phyloP scores from a whole-genome alignment of 805 yeast genomes.

The Teunomyces barrocoloradensis region DNA sequence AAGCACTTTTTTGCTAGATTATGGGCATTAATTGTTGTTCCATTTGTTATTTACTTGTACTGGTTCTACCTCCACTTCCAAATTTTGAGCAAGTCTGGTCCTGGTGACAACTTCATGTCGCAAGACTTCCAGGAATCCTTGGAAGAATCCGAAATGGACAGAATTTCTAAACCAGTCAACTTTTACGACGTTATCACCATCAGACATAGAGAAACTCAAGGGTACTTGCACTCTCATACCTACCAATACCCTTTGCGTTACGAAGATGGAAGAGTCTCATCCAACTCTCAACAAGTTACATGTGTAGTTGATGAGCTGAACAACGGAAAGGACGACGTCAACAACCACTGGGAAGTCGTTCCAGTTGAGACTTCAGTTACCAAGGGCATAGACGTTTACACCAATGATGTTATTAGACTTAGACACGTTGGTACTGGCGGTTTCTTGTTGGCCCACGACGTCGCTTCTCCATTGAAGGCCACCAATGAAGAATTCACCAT shows the following conservation, averaged over 20 bases:
- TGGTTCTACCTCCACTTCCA: constrained; percentile 94
- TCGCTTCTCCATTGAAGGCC: constrained; percentile 88
- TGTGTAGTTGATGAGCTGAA: constrained; percentile 47
- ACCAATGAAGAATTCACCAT: constrained; percentile 94
- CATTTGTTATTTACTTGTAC: constrained; percentile 74
- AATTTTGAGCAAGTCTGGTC: constrained; percentile 81
- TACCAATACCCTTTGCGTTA: constrained; percentile 83
- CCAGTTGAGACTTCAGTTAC: constrained; percentile 44
- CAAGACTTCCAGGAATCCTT: constrained; percentile 91
- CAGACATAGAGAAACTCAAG: constrained; percentile 75
- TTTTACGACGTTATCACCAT: constrained; percentile 75
- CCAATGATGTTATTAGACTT: constrained; percentile 75
- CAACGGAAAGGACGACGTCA: constrained; percentile 42
- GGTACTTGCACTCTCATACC: constrained; percentile 79
- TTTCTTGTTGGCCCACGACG: constrained; percentile 84
- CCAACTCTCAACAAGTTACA: constrained; percentile 94
- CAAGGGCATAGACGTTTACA: constrained; percentile 38
- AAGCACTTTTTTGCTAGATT: constrained; percentile 77
- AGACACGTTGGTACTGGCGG: constrained; percentile 81
- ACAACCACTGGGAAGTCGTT: constrained; percentile 83
- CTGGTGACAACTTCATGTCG: constrained; percentile 96
- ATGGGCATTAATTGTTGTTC: constrained; percentile 68
- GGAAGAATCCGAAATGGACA: constrained; percentile 76
- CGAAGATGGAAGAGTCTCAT: constrained; percentile 93
- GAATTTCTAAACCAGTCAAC: constrained; percentile 66